phyloP scores from a whole-genome alignment of 2,329 filamentous ascomycete species.

The Epichloe scottii region DNA sequence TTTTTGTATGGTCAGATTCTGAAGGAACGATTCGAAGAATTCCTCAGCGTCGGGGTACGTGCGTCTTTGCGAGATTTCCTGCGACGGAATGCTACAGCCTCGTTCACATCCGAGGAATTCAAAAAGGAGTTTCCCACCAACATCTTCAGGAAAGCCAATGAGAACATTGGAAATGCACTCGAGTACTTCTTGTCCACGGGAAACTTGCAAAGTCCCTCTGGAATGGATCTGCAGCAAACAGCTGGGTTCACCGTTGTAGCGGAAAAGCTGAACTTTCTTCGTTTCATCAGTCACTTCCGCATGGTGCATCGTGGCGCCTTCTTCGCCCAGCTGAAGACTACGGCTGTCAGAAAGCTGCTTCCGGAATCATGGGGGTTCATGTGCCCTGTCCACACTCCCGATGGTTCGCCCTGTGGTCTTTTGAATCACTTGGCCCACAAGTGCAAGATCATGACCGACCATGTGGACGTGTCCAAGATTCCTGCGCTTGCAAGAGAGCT shows the following conservation, averaged over 20 bases:
- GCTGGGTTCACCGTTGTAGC: slow-evolving; percentile 94
- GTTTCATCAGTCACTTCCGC: slow-evolving; percentile 97
- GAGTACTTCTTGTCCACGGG: slow-evolving; percentile 96
- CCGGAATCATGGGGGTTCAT: slow-evolving; percentile 98
- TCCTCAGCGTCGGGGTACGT: slow-evolving; percentile 48
- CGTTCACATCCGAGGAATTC: slow-evolving; percentile 70
- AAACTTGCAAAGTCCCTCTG: slow-evolving; percentile 81
- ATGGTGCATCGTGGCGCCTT: slow-evolving; percentile 99
- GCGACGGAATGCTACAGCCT: slow-evolving; percentile 44
- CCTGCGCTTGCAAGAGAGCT: slow-evolving; percentile 65
- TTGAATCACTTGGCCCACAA: slow-evolving; percentile 94
- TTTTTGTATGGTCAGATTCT: slow-evolving; percentile 92
- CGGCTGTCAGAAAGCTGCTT: slow-evolving; percentile 85
- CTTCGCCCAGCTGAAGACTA: slow-evolving; percentile 95
- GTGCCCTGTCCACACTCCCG: slow-evolving; percentile 93
- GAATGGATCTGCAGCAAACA: slow-evolving; percentile 85
- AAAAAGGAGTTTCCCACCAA: slow-evolving; percentile 64
- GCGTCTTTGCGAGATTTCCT: slow-evolving; percentile 43
- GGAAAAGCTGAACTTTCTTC: slow-evolving; percentile 97
- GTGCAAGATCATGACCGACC: slow-evolving; percentile 72
- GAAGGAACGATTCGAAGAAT: slow-evolving; percentile 89
- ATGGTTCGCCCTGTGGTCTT: slow-evolving; percentile 88
- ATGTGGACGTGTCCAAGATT: slow-evolving; percentile 61
- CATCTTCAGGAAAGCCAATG: slow-evolving; percentile 71
- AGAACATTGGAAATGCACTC: slow-evolving; percentile 74